Conservation (phyloP, 495 filamentous ascomycete genomes). For the Astrothelium subdiscretum region DNA sequence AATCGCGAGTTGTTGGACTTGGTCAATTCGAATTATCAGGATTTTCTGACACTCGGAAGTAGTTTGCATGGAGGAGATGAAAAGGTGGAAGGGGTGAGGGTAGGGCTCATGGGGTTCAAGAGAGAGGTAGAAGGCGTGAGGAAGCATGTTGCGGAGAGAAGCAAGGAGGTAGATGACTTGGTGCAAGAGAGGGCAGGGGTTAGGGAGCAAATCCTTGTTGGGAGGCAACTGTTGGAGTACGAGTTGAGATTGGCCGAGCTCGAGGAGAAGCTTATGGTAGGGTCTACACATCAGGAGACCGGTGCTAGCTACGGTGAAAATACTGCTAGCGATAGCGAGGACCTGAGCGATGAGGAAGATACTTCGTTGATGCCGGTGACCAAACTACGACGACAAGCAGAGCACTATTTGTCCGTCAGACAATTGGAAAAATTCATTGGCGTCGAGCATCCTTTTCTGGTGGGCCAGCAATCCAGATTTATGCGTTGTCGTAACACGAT, state of each 20-base stretch:
- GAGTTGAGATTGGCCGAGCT: conserved; percentile 45
- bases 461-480: conserved; percentile 44
- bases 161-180: conserved; percentile 40
- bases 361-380: conserved; percentile 29
- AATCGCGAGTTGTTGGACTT: conserved; percentile 80
- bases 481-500: conserved; percentile 60
- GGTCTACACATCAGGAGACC: conserved; percentile 33
- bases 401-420: conserved; percentile 46
- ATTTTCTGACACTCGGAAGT: conserved; percentile 73
- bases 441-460: conserved; percentile 53
- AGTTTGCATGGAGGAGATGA: conserved; percentile 82
- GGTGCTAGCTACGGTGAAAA: conserved; percentile 32
- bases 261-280: conserved; percentile 58
- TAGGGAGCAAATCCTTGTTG: conserved; percentile 34
- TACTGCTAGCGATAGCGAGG: conserved; percentile 25
- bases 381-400: conserved; percentile 44
- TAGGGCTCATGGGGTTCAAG: conserved; percentile 73
- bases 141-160: conserved; percentile 41
- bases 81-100: conserved; percentile 78
- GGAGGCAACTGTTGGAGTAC: conserved; percentile 40
- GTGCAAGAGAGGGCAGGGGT: conserved; percentile 44
- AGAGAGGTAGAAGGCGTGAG: conserved; percentile 58
- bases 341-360: conserved; percentile 14
- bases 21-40: conserved; percentile 85
- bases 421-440: conserved; percentile 41